phyloP scores from a whole-genome alignment of 1,284 basidiomycete genomes.

The Phenoliferia sp. region DNA sequence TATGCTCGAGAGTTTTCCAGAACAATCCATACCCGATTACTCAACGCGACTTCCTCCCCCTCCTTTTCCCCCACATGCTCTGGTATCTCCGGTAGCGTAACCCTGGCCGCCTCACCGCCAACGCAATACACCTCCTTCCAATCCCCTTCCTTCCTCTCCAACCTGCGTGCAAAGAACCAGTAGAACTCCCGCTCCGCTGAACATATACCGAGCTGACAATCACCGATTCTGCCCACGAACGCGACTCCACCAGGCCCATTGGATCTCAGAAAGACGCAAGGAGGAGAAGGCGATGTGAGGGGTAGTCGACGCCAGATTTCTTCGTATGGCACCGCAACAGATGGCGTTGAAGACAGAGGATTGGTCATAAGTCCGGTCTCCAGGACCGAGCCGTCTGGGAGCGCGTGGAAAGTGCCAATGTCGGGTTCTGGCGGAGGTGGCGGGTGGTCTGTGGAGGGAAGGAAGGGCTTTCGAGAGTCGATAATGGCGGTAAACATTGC shows the following conservation, averaged over 20 bases:
- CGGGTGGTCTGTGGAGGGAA: not conserved
- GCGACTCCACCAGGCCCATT: not conserved
- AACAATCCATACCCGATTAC: not conserved
- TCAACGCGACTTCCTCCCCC: not conserved
- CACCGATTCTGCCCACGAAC: not conserved
- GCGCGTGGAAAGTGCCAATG: slow-evolving; percentile 13
- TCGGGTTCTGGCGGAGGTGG: not conserved
- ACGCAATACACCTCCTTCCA: not conserved
- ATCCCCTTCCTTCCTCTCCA: not conserved
- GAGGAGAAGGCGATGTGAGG: not conserved
- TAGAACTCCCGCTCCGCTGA: not conserved
- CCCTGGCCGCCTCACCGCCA: not conserved
- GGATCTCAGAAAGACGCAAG: not conserved
- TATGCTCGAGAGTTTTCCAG: slow-evolving; percentile 1
- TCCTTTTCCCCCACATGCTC: not conserved
- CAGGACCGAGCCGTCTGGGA: slow-evolving; percentile 16
- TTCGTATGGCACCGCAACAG: slow-evolving; percentile 4
- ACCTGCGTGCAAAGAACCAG: not conserved
- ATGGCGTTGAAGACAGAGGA: not conserved
- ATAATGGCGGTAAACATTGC: slow-evolving; percentile 7
- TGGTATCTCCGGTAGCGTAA: not conserved
- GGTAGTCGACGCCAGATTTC: slow-evolving; percentile 17
- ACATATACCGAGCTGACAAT: not conserved
- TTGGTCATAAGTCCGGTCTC: slow-evolving; percentile 11
- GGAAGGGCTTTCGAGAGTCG: slow-evolving; percentile 1